Evolutionary conservation across 306 rosid genomes (phyloP), one percentile per base, ranked within the genome.

Genomic region (Inga leiocalycina): DNA sequence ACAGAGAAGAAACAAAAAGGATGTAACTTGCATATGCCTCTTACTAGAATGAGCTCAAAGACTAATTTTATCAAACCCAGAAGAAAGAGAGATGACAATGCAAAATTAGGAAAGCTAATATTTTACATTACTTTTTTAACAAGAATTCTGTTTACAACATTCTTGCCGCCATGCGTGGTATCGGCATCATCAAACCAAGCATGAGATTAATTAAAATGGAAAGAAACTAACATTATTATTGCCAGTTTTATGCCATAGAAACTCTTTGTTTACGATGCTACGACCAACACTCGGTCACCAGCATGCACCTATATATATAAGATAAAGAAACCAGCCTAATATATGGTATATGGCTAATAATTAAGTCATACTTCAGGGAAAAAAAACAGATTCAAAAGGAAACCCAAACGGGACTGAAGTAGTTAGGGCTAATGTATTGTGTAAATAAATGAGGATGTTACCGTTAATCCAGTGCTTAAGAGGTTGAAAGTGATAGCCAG

Each of bases 401-500:
- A 39, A 66, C 7, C 71, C 43, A 14, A 65, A 32, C 19, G 32
- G 30, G 19, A 30, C 41, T 27, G 10, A 30, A 59, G 66, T 52
- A 4, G 6, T 56, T 22, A 64, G 8, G 69, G 69, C 3, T 64
- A 56, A 20, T 56, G 11, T 1, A 59, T 14, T 32, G 20, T 30
- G 20, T 30, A 14, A 64, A 27, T 64, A 14, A 52, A 6, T 3
- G 49, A 67, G 41, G 37, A 56, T 13, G 80, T 87, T 3, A 93
- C 99, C 98, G 75, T 96, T 96, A 14, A 96, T 96, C 99, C 99
- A 96, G 81, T 96, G 77, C 30, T 10, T 84, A 34, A 80, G 90
- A 84, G 99, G 98, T 77, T 90, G 99, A 71, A 96, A 96, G 81
- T 96, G 99, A 73, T 80, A 96, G 1, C 76, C 89, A 71, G 98